Conservation (phyloP, 192 early-diverging fungal genomes). For the Tieghemiomyces parasiticus region DNA sequence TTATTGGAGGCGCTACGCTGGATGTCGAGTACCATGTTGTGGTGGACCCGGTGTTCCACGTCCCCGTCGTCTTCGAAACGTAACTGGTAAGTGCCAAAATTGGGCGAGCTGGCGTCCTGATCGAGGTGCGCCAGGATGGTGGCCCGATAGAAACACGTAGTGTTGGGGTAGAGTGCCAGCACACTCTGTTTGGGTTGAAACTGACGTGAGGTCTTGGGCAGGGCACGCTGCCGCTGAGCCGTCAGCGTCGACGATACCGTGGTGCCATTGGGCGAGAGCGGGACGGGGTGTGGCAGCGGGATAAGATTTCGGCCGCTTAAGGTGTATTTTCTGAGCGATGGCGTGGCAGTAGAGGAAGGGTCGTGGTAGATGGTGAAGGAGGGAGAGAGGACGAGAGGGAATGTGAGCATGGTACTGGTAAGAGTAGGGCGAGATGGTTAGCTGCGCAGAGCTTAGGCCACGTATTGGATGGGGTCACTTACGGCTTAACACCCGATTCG, state of each 20-base stretch:
- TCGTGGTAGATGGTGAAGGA: background rate
- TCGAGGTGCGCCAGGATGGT: background rate
- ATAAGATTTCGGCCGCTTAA: background rate
- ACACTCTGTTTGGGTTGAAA: background rate
- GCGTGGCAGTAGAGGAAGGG: background rate
- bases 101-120: background rate
- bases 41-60: background rate
- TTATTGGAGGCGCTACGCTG: background rate
- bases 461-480: background rate
- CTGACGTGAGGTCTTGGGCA: conserved; percentile 1
- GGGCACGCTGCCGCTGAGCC: background rate
- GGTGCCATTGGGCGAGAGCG: conserved; percentile 8
- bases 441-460: background rate
- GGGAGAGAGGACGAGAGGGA: background rate
- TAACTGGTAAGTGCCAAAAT: background rate
- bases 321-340: background rate
- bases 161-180: conserved; percentile 1
- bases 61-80: conserved; percentile 4
- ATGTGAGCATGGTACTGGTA: background rate
- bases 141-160: conserved; percentile 4
- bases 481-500: background rate
- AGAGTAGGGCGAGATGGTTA: background rate
- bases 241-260: background rate
- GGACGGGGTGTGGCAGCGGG: conserved; percentile 1
- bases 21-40: background rate